Evolutionary conservation across 208 protist species (phyloP), one percentile per base, ranked within the genome.

Genomic region (Crithidia brevicula): DNA sequence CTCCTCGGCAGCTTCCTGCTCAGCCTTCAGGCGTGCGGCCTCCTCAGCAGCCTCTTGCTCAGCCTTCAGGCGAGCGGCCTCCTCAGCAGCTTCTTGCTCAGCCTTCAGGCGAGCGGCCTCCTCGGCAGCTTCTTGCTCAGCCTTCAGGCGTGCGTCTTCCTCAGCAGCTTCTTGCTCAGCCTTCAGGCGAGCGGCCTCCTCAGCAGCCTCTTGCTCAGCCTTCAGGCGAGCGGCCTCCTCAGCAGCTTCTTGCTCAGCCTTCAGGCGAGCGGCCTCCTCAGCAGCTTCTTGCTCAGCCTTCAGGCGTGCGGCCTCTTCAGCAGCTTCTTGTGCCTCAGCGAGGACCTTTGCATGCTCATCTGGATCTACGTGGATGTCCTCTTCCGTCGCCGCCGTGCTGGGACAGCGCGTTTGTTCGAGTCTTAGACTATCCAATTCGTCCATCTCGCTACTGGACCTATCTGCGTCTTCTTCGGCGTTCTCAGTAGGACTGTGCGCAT

Each of bases 121-220:
- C 43, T 40, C 31, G 3, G 20, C 47, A 9, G 47, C 67, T 13
- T 59, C 57, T 9, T 11, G 28, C 42, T 53, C 65, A 43, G 50
- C 38, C 0, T 25, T 18, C 15, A 33, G 25, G 13, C 57, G 54
- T 3, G 6, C 57, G 15, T 7, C 36, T 1, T 40, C 36, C 1
- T 40, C 36, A 1, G 36, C 36, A 13, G 36, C 36, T 13, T 40
- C 36, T 13, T 40, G 36, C 36, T 40, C 42, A 25, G 61, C 64
- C 28, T 59, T 42, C 43, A 36, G 45, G 6, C 62, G 57, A 2
- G 56, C 65, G 7, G 45, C 47, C 33, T 64, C 57, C 33, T 68
- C 50, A 15, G 65, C 67, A 22, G 63, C 42, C 30, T 59, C 43
- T 3, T 42, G 33, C 52, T 79, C 59, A 8, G 23, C 58, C 10